Evolutionary conservation across 2,329 filamentous ascomycete genomes (phyloP), one percentile per base, ranked within the genome.

Genomic region (Fusarium nurragi): DNA sequence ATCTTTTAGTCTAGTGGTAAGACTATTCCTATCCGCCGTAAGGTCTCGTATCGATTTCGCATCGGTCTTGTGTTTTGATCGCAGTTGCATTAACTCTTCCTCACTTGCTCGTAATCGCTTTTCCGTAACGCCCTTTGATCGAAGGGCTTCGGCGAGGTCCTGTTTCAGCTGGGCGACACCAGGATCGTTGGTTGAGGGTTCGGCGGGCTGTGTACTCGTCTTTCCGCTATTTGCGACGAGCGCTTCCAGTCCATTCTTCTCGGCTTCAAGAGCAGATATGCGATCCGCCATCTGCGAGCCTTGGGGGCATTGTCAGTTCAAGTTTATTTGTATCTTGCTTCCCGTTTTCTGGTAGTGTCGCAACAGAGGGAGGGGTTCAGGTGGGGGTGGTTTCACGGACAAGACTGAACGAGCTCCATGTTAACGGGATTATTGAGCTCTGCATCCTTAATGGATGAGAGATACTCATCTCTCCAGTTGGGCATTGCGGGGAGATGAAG

Each of bases 401-500:
- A 97, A 62, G 91, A 89, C 75, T 93, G 85, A 71, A 97, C 90
- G 61, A 96, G 85, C 49, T 88, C 84, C 71, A 81, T 80, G 67
- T 87, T 86, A 60, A 87, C 80, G 6, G 83, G 82, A 67, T 80
- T 83, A 57, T 93, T 90, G 64, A 87, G 84, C 72, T 88, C 84
- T 71, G 92, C 91, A 71, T 90, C 88, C 69, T 88, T 85, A 67
- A 98, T 83, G 66, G 90, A 90, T 62, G 86, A 82, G 63, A 92
- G 83, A 77, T 97, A 97, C 72, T 96, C 91, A 68, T 91, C 88
- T 73, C 89, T 86, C 91, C 94, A 96, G 80, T 86, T 86, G 65
- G 87, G 83, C 83, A 86, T 86, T 57, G 28, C 74, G 68, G 38
- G 37, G 16, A 19, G 4, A 30, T 32, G 28, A n/a, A 11, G 22